These are phyloP conservation scores for Arxiozyma slooffiae DNA, from an alignment of 1,139 yeast genomes.

Conservation along the genomic window DNA sequence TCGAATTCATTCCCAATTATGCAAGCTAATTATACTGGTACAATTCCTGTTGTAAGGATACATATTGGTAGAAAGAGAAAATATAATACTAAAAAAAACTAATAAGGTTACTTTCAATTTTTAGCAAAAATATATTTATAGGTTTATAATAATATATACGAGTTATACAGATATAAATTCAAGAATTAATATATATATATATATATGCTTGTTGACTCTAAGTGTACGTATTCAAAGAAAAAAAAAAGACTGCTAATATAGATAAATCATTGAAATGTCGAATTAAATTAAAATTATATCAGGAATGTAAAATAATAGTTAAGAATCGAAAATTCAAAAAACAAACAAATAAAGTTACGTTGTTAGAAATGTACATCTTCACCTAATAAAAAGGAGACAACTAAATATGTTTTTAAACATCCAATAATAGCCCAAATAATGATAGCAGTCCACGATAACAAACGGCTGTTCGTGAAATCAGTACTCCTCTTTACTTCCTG, in stretches of 20 bases:
- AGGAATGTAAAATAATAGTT: not conserved
- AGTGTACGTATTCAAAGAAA: not conserved
- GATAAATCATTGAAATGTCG: not conserved
- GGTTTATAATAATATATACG: not conserved
- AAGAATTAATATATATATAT: too few relatives aligned
- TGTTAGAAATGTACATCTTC: constrained; percentile 49
- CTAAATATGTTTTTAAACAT: constrained; percentile 62
- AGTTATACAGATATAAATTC: not conserved
- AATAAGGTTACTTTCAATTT: not conserved
- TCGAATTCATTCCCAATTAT: constrained; percentile 50
- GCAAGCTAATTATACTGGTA: constrained; percentile 66
- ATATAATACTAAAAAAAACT: constrained; percentile 18
- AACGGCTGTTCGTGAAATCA: constrained; percentile 60
- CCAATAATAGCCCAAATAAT: constrained; percentile 65
- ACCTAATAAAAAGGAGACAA: constrained; percentile 57
- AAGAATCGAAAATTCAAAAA: too few relatives aligned
- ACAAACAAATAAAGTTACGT: not conserved
- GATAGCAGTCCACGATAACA: constrained; percentile 46
- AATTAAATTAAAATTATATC: not conserved
- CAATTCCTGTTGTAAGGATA: constrained; percentile 55
- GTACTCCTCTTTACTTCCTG: constrained; percentile 14
- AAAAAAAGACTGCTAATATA: not conserved
- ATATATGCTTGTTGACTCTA: not conserved
- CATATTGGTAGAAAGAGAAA: constrained; percentile 29
- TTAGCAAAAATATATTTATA: not conserved